A percentile compares a stretch with the other conserved stretches of the same genome.
Conservation (phyloP, 1,139 yeast species). For the Fermentozyma sake region DNA sequence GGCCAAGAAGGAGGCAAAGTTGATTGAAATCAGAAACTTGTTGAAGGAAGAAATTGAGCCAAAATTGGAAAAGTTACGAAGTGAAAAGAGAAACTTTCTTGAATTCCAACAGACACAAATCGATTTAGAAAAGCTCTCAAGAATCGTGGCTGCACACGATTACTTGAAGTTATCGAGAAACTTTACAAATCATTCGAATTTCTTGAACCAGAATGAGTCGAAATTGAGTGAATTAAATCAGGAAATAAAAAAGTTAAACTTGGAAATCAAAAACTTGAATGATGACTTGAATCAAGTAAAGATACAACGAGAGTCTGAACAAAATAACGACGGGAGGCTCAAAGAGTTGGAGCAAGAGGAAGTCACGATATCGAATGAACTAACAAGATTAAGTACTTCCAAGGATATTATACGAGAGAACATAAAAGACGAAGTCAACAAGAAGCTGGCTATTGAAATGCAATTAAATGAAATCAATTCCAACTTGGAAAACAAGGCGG, state of each 20-base stretch:
- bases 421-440: conserved; percentile 41
- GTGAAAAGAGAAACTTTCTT: conserved; percentile 75
- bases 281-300: conserved; percentile 59
- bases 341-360: conserved; percentile 60
- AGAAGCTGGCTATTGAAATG: conserved; percentile 13
- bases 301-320: conserved; percentile 52
- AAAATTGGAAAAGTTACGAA: conserved; percentile 73
- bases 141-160: conserved; percentile 77
- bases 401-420: conserved; percentile 55
- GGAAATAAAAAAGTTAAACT: conserved; percentile 39
- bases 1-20: conserved; percentile 83
- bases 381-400: conserved; percentile 66
- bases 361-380: conserved; percentile 54
- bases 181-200: conserved; percentile 37
- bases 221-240: conserved; percentile 32
- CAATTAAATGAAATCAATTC: conserved; percentile 14
- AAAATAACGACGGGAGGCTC: conserved; percentile 58
- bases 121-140: conserved; percentile 70
- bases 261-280: conserved; percentile 57
- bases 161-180: conserved; percentile 44
- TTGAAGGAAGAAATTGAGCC: conserved; percentile 90
- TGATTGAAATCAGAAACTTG: conserved; percentile 69
- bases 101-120: conserved; percentile 85
- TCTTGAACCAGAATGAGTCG: conserved; percentile 31
- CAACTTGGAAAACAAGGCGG: conserved; percentile 27